A percentile compares a stretch with the other conserved stretches of the same genome.
phyloP scores from a whole-genome alignment of 192 early-diverging fungal genomes.

The Rhizophagus prolifer region DNA sequence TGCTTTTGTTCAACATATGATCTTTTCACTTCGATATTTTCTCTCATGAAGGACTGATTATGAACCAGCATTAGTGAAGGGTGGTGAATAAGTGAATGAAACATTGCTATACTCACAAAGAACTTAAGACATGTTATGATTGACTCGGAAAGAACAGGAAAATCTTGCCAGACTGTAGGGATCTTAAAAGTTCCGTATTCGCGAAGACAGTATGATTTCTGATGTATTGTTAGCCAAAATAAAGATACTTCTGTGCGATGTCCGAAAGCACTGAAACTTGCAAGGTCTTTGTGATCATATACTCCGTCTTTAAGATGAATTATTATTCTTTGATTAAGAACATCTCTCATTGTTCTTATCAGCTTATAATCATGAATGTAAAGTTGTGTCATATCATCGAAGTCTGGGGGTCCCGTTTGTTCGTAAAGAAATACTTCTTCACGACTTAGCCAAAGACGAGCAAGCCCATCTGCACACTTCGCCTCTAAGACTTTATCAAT shows the following conservation, averaged over 20 bases:
- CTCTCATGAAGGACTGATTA: slow-evolving; percentile 25
- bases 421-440: too few species aligned
- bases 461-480: too few species aligned
- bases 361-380: too few species aligned
- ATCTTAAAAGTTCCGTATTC: not conserved
- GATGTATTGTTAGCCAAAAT: not conserved
- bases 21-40: slow-evolving; percentile 23
- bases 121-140: not conserved
- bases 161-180: not conserved
- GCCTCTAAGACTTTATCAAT: too few species aligned
- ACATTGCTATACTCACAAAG: not conserved
- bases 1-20: slow-evolving; percentile 17
- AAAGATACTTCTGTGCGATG: not conserved
- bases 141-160: not conserved
- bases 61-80: not conserved
- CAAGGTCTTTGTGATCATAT: too few species aligned
- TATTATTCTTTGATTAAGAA: too few species aligned
- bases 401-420: too few species aligned
- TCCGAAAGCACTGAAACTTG: not conserved
- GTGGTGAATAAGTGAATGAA: not conserved
- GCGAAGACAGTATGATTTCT: not conserved
- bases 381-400: too few species aligned
- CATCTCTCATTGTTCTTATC: too few species aligned
- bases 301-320: too few species aligned
- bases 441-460: too few species aligned